Conservation (phyloP, 2,329 filamentous ascomycete genomes). For the Xylaria sp. region DNA sequence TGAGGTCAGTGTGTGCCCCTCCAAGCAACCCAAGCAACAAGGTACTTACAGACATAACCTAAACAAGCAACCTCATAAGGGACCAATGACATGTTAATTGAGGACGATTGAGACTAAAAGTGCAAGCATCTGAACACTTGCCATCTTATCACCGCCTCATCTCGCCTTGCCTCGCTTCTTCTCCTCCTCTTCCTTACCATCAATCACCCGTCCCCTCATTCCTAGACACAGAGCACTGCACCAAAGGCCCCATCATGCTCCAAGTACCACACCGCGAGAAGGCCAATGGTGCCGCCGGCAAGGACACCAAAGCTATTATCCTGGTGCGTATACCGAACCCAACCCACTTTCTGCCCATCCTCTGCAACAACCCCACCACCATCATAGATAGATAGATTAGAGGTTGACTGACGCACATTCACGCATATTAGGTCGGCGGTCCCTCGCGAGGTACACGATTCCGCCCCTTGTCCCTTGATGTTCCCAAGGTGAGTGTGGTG, state of each 20-base stretch:
- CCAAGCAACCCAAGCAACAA: slow-evolving; percentile 6
- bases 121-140: background rate
- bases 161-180: background rate
- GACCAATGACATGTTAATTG: slow-evolving; percentile 28
- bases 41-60: background rate
- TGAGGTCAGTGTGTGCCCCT: slow-evolving; percentile 29
- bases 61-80: slow-evolving; percentile 18
- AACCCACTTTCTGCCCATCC: slow-evolving; percentile 36
- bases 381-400: background rate
- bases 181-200: slow-evolving; percentile 7
- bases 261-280: slow-evolving; percentile 65
- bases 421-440: slow-evolving; percentile 78
- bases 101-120: background rate
- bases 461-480: slow-evolving; percentile 91
- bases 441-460: slow-evolving; percentile 96
- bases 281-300: slow-evolving; percentile 57
- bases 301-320: slow-evolving; percentile 92
- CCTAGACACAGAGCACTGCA: slow-evolving; percentile 8
- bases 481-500: slow-evolving; percentile 79
- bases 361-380: slow-evolving; percentile 37
- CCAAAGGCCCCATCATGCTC: slow-evolving; percentile 57
- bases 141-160: slow-evolving; percentile 34
- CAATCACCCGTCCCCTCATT: background rate
- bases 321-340: slow-evolving; percentile 68
- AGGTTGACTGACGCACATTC: slow-evolving; percentile 46